These are phyloP conservation scores for Sclerotinia nivalis DNA, from an alignment of 2,329 filamentous ascomycete species.

Conservation along the genomic window DNA sequence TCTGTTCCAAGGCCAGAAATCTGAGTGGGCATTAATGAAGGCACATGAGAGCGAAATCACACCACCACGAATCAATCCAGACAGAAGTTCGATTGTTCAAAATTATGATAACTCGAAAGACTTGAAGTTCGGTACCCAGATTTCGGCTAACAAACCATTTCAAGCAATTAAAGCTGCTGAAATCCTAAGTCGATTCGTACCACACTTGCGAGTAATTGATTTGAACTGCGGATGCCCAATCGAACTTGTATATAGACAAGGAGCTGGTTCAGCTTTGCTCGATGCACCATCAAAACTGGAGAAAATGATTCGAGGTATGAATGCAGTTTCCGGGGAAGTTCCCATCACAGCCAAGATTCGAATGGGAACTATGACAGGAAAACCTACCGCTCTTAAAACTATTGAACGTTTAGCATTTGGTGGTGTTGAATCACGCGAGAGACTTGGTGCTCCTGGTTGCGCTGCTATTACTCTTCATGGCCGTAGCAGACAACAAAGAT, in stretches of 20 bases:
- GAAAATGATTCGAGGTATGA: slow-evolving; percentile 96
- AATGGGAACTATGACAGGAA: slow-evolving; percentile 80
- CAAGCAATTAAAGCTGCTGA: slow-evolving; percentile 86
- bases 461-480: slow-evolving; percentile 97
- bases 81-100: slow-evolving; percentile 57
- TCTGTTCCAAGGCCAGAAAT: slow-evolving; percentile 82
- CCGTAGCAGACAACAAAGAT: slow-evolving; percentile 89
- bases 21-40: slow-evolving; percentile 94
- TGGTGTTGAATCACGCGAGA: slow-evolving; percentile 66
- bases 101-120: slow-evolving; percentile 83
- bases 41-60: slow-evolving; percentile 80
- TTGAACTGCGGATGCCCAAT: slow-evolving; percentile 98
- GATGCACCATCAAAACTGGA: slow-evolving; percentile 85
- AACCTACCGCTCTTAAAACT: slow-evolving; percentile 77
- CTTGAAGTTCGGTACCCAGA: slow-evolving; percentile 87
- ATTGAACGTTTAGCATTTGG: slow-evolving; percentile 83
- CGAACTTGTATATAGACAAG: slow-evolving; percentile 85
- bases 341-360: slow-evolving; percentile 95
- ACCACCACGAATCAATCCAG: slow-evolving; percentile 64
- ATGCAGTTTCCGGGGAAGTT: slow-evolving; percentile 82
- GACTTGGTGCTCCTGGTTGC: slow-evolving; percentile 76
- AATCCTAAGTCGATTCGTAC: slow-evolving; percentile 72
- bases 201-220: slow-evolving; percentile 85
- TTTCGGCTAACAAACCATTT: slow-evolving; percentile 91
- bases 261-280: slow-evolving; percentile 89